Base-by-base conservation (phyloP, 2,329 filamentous ascomycete genomes). In the Ophiocordyceps robertsii region DNA sequence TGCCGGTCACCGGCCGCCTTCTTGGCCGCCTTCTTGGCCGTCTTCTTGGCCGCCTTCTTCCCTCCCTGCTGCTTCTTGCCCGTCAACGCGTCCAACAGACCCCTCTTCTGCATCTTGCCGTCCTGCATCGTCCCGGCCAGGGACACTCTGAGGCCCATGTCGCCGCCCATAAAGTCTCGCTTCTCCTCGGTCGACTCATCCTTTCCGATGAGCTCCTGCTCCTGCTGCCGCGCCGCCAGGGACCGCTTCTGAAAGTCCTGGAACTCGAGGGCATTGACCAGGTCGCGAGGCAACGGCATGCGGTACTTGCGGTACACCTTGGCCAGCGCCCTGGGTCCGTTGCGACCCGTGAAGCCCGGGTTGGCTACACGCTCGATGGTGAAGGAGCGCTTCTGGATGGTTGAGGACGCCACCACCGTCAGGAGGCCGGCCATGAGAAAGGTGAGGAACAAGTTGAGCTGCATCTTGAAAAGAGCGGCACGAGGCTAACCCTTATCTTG, bases 301-400 rank as follows among this genome's bases (percentile, higher is more conserved):
- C 73, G 71, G 59, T 73, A 87, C 58, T 89, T 89, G 51, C 68
- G 63, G 57, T 82, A 80, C 14, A 81, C 75, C 61, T 76, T 83
- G 40, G 72, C 61, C 50, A 89, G 67, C 40, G 80, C 78, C 43
- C 53, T 59, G 0, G 70, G 66, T n/a, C 80, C 79, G 63, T 82
- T 69, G 47, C 57, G 60, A 17, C 69, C 61, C 19, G 67, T 64
- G 55, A 77, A 77, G 43, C 66, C 65, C n/a, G 63, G 63, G 51
- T 77, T 79, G 41, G 66, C 60, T 38, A 73, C 62, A 31, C 79
- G 69, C 40, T 75, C 69, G 30, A 84, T 69, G 56, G 71, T 75
- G 64, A 82, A 84, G 8, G 75, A 76, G 19, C 72, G 67, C 55
- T 73, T 75, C 48, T 67, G 56, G 9, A 72, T 51, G 56, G 49